Evolutionary conservation across 2,329 filamentous ascomycete genomes (phyloP).

Genomic region (Aspergillus awamori): DNA sequence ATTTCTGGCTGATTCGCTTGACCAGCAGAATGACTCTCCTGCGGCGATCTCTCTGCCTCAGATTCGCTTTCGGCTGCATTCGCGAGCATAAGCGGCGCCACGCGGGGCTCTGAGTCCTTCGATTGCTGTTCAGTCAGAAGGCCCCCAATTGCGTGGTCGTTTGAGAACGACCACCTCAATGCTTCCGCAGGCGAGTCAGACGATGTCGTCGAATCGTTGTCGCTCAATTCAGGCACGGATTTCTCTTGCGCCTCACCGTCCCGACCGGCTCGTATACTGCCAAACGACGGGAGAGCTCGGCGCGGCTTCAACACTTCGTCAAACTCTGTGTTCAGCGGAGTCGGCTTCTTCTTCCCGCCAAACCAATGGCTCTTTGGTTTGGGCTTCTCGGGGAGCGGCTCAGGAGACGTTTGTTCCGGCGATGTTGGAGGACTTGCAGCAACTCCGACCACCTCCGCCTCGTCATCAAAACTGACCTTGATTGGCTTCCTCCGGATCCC

Average conservation of each 20-base stretch:
- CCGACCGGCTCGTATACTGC: constrained; percentile 59
- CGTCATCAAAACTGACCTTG: constrained; percentile 71
- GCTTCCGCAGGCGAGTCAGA: constrained; percentile 51
- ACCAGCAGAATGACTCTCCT: constrained; percentile 6
- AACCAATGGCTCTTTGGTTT: constrained; percentile 42
- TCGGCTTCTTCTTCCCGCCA: constrained; percentile 35
- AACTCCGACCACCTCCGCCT: constrained; percentile 53
- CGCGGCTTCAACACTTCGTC: constrained; percentile 61
- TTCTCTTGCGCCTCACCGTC: constrained; percentile 29
- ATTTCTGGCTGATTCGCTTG: background rate
- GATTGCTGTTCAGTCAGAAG: constrained; percentile 50
- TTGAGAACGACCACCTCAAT: constrained; percentile 46
- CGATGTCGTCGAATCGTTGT: constrained; percentile 37
- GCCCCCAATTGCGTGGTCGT: constrained; percentile 55
- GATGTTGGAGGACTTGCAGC: constrained; percentile 46
- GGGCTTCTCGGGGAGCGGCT: constrained; percentile 36
- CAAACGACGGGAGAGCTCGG: constrained; percentile 63
- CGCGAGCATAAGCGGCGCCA: background rate
- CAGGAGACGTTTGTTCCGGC: constrained; percentile 42
- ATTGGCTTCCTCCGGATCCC: constrained; percentile 56
- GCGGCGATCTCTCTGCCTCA: background rate
- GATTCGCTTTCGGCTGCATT: background rate
- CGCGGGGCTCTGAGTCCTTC: constrained; percentile 6
- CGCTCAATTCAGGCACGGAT: constrained; percentile 28
- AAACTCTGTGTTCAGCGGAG: constrained; percentile 44